Evolutionary conservation across 1,284 basidiomycete genomes (phyloP).

Genomic region (Ceratobasidium sp.): DNA sequence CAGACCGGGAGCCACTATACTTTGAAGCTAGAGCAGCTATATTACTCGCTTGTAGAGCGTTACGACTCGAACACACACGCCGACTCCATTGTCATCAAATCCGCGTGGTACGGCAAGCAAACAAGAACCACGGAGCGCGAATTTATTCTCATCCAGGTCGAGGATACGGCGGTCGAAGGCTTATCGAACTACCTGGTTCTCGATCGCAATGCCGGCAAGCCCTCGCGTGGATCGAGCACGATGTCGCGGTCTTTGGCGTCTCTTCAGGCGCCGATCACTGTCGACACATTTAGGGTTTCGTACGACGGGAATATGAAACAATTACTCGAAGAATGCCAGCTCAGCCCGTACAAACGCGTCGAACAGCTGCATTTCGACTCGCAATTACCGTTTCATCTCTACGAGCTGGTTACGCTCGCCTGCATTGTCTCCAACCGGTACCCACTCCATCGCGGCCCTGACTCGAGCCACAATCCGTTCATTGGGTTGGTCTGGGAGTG

Average conservation of each 20-base stretch:
- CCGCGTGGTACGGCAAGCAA: slow-evolving; percentile 5
- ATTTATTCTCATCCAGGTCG: background rate
- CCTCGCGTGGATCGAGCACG: background rate
- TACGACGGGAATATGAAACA: background rate
- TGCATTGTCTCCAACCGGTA: background rate
- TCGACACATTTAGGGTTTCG: slow-evolving; percentile 12
- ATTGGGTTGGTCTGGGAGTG: slow-evolving; percentile 1
- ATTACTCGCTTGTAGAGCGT: background rate
- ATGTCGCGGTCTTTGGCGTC: background rate
- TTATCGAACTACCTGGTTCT: background rate
- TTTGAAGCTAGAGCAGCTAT: background rate
- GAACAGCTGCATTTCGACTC: background rate
- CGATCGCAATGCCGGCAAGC: slow-evolving; percentile 1
- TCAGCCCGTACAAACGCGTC: background rate
- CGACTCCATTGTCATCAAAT: background rate
- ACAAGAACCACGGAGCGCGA: background rate
- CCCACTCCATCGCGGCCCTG: background rate
- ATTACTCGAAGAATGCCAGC: slow-evolving; percentile 4
- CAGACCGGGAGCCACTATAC: background rate
- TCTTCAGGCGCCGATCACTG: background rate
- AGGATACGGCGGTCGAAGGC: background rate
- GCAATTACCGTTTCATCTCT: background rate
- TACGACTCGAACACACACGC: slow-evolving; percentile 2
- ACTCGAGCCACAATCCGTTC: background rate
- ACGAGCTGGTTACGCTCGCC: slow-evolving; percentile 1